phyloP scores from a whole-genome alignment of 1,284 basidiomycete genomes.

The Mycosarcoma mackinlayi region DNA sequence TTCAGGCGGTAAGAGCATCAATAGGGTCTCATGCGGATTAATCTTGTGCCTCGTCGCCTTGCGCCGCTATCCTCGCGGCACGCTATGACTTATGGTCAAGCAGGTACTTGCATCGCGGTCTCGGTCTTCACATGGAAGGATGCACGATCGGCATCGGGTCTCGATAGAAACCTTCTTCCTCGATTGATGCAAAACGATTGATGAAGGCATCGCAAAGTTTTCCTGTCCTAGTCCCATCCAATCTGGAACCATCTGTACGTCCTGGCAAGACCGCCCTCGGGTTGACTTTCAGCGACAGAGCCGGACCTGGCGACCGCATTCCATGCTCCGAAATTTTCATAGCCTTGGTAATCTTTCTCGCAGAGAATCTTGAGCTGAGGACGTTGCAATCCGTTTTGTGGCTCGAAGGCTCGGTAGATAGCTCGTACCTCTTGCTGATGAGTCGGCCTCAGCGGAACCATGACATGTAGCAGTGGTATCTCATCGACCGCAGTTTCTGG shows the following conservation, averaged over 20 bases:
- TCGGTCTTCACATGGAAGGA: no score
- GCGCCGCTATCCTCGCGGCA: no score
- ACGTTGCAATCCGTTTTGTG: background rate
- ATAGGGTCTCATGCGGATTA: no score
- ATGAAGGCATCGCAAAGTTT: no score
- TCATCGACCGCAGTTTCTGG: background rate
- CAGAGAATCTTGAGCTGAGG: constrained; percentile 24
- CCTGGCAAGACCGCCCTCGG: constrained; percentile 26
- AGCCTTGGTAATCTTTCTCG: constrained; percentile 40
- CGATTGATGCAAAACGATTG: no score
- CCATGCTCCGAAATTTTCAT: constrained; percentile 55
- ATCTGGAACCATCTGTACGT: constrained; percentile 44
- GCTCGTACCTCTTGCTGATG: constrained; percentile 55
- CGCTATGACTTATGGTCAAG: no score
- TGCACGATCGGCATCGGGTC: no score
- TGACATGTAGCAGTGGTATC: constrained; percentile 47
- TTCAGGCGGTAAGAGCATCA: no score
- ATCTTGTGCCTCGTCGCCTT: no score
- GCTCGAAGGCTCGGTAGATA: constrained; percentile 51
- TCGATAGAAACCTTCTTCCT: no score
- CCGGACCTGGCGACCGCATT: constrained; percentile 22
- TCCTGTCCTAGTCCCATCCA: constrained; percentile 14
- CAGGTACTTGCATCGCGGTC: no score
- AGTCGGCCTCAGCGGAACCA: constrained; percentile 54
- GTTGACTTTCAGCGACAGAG: constrained; percentile 9